These are phyloP conservation scores for Luzula sylvatica DNA, from an alignment of 176 grass and related monocot genomes.

Conservation along the genomic window DNA sequence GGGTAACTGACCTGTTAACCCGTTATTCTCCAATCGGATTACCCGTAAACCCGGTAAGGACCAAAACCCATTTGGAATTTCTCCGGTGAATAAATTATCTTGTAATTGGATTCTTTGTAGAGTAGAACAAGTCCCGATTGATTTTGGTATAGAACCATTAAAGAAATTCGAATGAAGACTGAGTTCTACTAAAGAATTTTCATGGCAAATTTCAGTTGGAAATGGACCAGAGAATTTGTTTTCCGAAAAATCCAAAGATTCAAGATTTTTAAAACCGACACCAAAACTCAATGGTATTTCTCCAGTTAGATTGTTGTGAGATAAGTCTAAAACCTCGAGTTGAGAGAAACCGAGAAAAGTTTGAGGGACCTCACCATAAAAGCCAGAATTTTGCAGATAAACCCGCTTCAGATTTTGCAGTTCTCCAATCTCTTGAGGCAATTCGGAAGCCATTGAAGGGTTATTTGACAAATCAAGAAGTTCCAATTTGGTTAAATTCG, in stretches of 20 bases:
- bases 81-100: constrained; percentile 44
- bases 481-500: constrained; percentile 45
- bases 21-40: constrained; percentile 48
- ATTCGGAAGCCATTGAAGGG: constrained; percentile 39
- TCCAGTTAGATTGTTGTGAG: constrained; percentile 53
- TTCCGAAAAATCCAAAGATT: constrained; percentile 41
- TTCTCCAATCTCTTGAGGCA: constrained; percentile 42
- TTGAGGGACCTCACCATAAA: constrained; percentile 38
- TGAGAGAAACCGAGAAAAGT: constrained; percentile 32
- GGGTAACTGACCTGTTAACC: constrained; percentile 35
- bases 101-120: constrained; percentile 63
- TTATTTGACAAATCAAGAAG: constrained; percentile 60
- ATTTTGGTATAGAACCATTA: constrained; percentile 1
- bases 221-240: constrained; percentile 50
- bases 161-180: constrained; percentile 25
- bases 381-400: constrained; percentile 47
- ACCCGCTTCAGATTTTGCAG: constrained; percentile 39
- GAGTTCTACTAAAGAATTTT: constrained; percentile 10
- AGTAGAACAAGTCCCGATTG: constrained; percentile 28
- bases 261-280: constrained; percentile 30
- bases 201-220: constrained; percentile 19
- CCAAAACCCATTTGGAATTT: constrained; percentile 54
- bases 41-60: constrained; percentile 47
- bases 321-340: constrained; percentile 51
- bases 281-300: constrained; percentile 40